Conservation (phyloP, 2,329 filamentous ascomycete species). For the Hypoxylon sp. region DNA sequence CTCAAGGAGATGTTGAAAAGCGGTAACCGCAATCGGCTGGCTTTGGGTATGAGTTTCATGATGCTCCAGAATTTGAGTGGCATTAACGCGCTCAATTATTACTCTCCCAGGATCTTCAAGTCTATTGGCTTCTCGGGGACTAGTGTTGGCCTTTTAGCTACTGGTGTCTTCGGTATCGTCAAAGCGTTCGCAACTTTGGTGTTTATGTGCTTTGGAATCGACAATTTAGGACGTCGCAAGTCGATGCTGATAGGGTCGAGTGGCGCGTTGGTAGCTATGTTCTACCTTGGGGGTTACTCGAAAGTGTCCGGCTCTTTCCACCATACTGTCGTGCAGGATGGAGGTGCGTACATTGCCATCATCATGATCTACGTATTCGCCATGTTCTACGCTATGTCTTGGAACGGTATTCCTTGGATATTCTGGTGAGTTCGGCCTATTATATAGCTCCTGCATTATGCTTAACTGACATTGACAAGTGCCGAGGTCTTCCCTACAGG, state of each 20-base stretch:
- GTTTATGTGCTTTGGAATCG: conserved; percentile 56
- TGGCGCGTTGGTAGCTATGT: conserved; percentile 49
- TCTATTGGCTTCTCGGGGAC: conserved; percentile 64
- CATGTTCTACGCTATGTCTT: conserved; percentile 48
- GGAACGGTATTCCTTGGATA: conserved; percentile 51
- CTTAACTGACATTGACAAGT: conserved; percentile 10
- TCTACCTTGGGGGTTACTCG: conserved; percentile 48
- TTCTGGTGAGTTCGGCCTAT: conserved; percentile 34
- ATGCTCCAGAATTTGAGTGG: conserved; percentile 64
- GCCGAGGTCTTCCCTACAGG: conserved; percentile 49
- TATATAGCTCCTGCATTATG: neutral
- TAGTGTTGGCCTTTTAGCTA: conserved; percentile 69
- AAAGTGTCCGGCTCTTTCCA: conserved; percentile 39
- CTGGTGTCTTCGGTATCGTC: conserved; percentile 83
- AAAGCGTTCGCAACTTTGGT: conserved; percentile 78
- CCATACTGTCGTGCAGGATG: conserved; percentile 13
- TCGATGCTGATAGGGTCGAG: conserved; percentile 45
- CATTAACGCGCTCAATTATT: conserved; percentile 82
- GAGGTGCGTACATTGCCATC: conserved; percentile 36
- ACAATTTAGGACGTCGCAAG: conserved; percentile 45
- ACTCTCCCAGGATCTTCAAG: conserved; percentile 77
- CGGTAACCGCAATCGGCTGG: conserved; percentile 65
- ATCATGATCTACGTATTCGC: conserved; percentile 46
- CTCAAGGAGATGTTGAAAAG: conserved; percentile 60
- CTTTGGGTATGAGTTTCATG: conserved; percentile 72